Evolutionary conservation across 345 rosid genomes (phyloP).

Genomic region (Microthlaspi erraticum): DNA sequence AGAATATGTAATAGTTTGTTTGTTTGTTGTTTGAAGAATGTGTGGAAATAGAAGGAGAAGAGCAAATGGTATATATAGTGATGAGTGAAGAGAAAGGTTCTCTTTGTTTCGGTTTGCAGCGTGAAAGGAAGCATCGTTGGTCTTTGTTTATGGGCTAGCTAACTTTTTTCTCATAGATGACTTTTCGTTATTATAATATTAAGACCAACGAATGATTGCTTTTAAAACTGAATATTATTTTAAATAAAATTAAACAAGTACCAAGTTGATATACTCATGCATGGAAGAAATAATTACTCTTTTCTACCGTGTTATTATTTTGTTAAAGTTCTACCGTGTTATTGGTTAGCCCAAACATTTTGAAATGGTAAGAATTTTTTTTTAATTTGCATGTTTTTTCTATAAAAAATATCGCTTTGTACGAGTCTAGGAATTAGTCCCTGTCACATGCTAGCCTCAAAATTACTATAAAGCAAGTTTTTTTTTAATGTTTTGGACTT

Average conservation of each 20-base stretch:
- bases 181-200: constrained; percentile 26
- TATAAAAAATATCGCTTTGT: background rate
- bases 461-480: background rate
- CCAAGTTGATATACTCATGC: too few relatives aligned
- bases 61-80: constrained; percentile 40
- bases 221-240: background rate
- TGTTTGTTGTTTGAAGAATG: constrained; percentile 23
- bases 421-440: background rate
- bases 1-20: constrained; percentile 9
- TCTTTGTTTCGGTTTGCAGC: constrained; percentile 25
- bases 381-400: background rate
- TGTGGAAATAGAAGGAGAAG: constrained; percentile 32
- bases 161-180: background rate
- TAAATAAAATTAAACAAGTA: too few relatives aligned
- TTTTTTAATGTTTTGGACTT: too few relatives aligned
- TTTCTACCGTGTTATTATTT: background rate
- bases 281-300: background rate
- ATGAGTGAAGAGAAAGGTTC: constrained; percentile 13
- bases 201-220: constrained; percentile 1
- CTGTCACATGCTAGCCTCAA: background rate
- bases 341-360: background rate
- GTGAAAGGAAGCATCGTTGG: constrained; percentile 43
- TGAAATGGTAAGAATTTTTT: background rate
- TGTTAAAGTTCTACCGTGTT: too few relatives aligned
- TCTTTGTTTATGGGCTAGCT: constrained; percentile 38